Percentiles rank a stretch among this genome's conserved stretches.
Conservation (phyloP, 106 monocot genomes). For the Dendrobium nobile region DNA sequence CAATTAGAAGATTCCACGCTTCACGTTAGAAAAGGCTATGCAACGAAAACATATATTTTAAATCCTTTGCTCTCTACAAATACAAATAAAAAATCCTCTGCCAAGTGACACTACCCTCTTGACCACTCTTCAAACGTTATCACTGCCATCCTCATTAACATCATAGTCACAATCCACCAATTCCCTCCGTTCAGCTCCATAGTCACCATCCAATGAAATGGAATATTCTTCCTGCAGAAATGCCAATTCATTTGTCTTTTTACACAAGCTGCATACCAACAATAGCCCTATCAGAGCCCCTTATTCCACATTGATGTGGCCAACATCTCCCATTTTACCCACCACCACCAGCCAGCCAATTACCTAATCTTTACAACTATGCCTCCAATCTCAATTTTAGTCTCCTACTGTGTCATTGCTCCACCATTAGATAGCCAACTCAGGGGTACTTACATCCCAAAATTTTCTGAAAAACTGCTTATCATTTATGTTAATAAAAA, state of each 20-base stretch:
- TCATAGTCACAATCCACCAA: not conserved
- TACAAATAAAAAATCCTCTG: not conserved
- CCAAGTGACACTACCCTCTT: not conserved
- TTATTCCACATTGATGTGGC: not conserved
- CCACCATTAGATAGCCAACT: not conserved
- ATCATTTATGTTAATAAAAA: not conserved
- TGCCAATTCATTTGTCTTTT: not conserved
- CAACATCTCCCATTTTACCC: not conserved
- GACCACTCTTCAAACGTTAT: not conserved
- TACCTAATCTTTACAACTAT: not conserved
- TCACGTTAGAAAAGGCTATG: not conserved
- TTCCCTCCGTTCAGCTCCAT: not conserved
- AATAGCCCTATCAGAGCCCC: not conserved
- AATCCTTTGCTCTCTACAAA: not conserved
- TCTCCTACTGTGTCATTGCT: not conserved
- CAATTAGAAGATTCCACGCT: not conserved
- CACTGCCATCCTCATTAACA: not conserved
- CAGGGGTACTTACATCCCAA: not conserved
- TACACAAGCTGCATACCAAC: not conserved
- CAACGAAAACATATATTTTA: not conserved
- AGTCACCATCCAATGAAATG: not conserved
- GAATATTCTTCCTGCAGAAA: not conserved
- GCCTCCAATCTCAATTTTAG: not conserved
- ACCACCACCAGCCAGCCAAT: not conserved
- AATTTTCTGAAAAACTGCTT: not conserved